These are phyloP conservation scores for Ophiostoma piceae DNA, from an alignment of 2,329 filamentous ascomycete species.

Conservation along the genomic window DNA sequence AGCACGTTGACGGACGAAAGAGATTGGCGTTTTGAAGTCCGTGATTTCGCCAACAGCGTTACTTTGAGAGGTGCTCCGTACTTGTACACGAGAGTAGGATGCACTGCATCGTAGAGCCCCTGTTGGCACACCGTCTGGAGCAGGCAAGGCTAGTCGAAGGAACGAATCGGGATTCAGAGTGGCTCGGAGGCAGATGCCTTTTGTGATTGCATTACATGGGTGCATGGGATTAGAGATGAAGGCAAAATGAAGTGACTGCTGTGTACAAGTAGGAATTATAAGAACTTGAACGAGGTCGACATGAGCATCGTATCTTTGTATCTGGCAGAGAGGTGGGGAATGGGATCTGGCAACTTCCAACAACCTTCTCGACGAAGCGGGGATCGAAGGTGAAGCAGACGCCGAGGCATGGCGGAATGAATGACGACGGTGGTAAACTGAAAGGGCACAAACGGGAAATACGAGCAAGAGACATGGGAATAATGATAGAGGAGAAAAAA, in stretches of 20 bases:
- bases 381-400: not conserved
- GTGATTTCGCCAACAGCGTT: constrained; percentile 6
- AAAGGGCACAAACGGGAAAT: not conserved
- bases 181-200: constrained; percentile 17
- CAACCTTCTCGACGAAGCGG: not conserved
- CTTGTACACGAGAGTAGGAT: constrained; percentile 1
- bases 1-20: not conserved
- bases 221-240: not conserved
- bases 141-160: constrained; percentile 14
- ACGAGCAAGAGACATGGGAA: not conserved
- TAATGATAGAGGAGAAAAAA: not conserved
- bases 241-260: not conserved
- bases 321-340: not conserved
- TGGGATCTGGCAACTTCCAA: not conserved
- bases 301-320: not conserved
- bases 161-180: constrained; percentile 15
- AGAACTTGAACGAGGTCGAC: too few relatives aligned
- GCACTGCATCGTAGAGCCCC: not conserved
- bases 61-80: not conserved
- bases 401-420: not conserved
- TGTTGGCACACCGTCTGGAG: constrained; percentile 6
- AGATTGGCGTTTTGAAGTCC: not conserved
- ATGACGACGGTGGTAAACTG: not conserved
- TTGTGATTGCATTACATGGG: not conserved
- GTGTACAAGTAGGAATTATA: not conserved